Percentiles rank a stretch among this genome's conserved stretches.
phyloP scores from a whole-genome alignment of 208 protist species.

The Leishmania martiniquensis region DNA sequence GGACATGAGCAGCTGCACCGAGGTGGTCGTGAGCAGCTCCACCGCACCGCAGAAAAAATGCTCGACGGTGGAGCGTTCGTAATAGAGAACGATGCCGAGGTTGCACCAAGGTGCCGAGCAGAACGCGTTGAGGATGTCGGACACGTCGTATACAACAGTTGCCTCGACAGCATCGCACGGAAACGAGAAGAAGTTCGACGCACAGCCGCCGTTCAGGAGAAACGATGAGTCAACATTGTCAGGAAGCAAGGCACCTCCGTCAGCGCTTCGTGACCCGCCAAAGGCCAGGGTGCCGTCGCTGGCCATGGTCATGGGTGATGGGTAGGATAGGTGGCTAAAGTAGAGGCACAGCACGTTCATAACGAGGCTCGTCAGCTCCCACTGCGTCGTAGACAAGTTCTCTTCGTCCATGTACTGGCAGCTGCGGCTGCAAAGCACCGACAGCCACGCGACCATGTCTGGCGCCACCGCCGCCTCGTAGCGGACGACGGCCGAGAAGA shows the following conservation, averaged over 20 bases:
- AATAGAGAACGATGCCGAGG: constrained; percentile 75
- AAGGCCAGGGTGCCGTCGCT: background rate
- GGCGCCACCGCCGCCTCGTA: constrained; percentile 29
- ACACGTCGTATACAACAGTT: constrained; percentile 68
- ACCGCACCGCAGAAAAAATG: constrained; percentile 61
- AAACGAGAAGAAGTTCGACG: constrained; percentile 44
- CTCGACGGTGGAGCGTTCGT: constrained; percentile 63
- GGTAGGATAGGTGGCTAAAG: constrained; percentile 42
- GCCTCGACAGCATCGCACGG: constrained; percentile 41
- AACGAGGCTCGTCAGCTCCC: constrained; percentile 57
- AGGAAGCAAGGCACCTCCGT: background rate
- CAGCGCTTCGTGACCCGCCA: background rate
- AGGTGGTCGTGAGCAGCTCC: constrained; percentile 60
- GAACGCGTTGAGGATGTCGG: constrained; percentile 62
- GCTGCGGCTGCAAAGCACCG: constrained; percentile 48
- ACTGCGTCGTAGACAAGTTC: constrained; percentile 43
- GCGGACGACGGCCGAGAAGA: constrained; percentile 39
- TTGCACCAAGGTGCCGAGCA: constrained; percentile 79
- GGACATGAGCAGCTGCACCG: constrained; percentile 72
- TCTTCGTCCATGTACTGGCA: constrained; percentile 51
- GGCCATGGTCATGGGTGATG: constrained; percentile 2
- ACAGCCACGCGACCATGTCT: constrained; percentile 51
- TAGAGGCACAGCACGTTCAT: constrained; percentile 46
- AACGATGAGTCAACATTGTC: constrained; percentile 15
- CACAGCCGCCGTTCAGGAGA: constrained; percentile 11